phyloP scores from a whole-genome alignment of 2,329 filamentous ascomycete genomes.

The Chaetomiaceae sp. region DNA sequence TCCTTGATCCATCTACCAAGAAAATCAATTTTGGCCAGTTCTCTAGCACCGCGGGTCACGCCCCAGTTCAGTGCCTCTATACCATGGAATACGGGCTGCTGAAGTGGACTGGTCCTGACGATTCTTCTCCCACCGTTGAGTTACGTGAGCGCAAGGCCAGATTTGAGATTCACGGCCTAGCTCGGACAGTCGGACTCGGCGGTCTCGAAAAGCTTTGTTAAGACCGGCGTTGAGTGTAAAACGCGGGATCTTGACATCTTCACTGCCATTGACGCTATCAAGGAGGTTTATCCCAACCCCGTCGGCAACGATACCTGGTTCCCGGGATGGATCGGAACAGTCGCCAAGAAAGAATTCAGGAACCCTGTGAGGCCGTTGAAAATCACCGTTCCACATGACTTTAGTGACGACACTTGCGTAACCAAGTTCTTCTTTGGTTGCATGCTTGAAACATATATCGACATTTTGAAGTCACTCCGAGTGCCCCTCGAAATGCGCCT shows the following conservation, averaged over 20 bases:
- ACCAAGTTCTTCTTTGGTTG: conserved; percentile 14
- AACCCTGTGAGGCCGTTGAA: not conserved
- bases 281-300: conserved; percentile 13
- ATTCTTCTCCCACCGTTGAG: not conserved
- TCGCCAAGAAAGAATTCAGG: conserved; percentile 14
- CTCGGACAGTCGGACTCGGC: conserved; percentile 12
- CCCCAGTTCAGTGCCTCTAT: conserved; percentile 22
- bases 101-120: not conserved
- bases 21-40: conserved; percentile 6
- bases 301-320: conserved; percentile 20
- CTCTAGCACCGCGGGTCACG: conserved; percentile 16
- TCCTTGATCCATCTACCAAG: conserved; percentile 4
- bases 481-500: not conserved
- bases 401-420: conserved; percentile 3
- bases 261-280: conserved; percentile 16
- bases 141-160: conserved; percentile 5
- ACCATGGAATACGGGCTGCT: not conserved
- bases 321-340: conserved; percentile 7
- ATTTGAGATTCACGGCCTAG: conserved; percentile 16
- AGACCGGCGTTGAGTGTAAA: conserved; percentile 1
- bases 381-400: not conserved
- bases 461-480: conserved; percentile 6
- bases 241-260: conserved; percentile 7
- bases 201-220: conserved; percentile 13
- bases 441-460: conserved; percentile 16